A percentile compares a stretch with the other conserved stretches of the same genome.
Evolutionary conservation across 73 alveolate genomes (phyloP).

Genomic region (Diophrys sp.): DNA sequence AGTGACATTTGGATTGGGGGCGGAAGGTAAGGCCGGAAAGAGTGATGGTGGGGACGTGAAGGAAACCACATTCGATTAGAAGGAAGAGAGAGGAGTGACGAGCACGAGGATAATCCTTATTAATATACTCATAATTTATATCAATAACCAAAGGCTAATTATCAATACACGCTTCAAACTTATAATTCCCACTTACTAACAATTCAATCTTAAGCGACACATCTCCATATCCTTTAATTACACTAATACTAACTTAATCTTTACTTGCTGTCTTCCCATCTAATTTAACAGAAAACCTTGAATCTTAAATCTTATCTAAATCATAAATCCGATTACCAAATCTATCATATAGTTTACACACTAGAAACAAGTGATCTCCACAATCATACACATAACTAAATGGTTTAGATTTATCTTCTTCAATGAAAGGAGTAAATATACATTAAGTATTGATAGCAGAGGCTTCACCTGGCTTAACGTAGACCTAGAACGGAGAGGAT

Average conservation of each 20-base stretch:
- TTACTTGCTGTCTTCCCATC: background rate
- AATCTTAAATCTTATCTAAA: background rate
- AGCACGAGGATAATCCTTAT: background rate
- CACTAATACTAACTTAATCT: background rate
- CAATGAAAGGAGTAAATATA: slow-evolving; percentile 9
- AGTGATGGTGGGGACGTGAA: background rate
- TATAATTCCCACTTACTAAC: background rate
- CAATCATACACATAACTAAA: background rate
- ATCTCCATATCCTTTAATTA: slow-evolving; percentile 15
- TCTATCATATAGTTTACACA: background rate
- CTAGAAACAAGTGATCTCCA: slow-evolving; percentile 24
- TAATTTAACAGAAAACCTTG: slow-evolving; percentile 1
- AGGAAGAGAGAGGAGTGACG: background rate
- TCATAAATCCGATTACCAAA: slow-evolving; percentile 24
- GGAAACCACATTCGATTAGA: background rate
- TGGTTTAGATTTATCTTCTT: background rate
- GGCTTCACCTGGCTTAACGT: slow-evolving; percentile 15
- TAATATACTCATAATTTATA: background rate
- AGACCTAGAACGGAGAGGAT: slow-evolving; percentile 21
- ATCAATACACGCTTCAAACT: slow-evolving; percentile 11
- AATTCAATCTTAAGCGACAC: slow-evolving; percentile 14
- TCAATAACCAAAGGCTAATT: background rate
- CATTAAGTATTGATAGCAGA: background rate
- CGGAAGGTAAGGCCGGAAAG: background rate
- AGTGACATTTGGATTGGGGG: background rate